Conservation (phyloP, 208 protist species). For the Acanthamoeba lenticulata region DNA sequence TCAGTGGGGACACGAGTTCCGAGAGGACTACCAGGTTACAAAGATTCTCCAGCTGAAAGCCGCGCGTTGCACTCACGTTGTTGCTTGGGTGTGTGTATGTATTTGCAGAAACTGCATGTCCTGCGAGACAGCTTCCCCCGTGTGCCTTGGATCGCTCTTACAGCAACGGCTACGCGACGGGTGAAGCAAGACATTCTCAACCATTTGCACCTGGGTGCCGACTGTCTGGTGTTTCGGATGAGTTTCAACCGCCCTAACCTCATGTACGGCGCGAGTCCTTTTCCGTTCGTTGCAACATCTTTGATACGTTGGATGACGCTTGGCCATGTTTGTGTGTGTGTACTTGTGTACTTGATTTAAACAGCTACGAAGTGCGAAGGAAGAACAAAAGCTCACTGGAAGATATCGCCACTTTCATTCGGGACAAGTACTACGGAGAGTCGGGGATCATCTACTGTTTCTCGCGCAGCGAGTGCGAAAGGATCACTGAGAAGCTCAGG, state of each 20-base stretch:
- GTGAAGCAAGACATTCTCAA: slow-evolving; percentile 89
- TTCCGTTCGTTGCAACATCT: slow-evolving; percentile 18
- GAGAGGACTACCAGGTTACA: slow-evolving; percentile 88
- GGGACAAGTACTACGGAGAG: slow-evolving; percentile 35
- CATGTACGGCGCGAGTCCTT: slow-evolving; percentile 51
- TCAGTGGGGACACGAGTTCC: slow-evolving; percentile 93
- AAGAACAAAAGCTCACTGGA: slow-evolving; percentile 76
- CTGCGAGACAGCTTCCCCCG: slow-evolving; percentile 64
- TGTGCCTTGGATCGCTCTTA: slow-evolving; percentile 83
- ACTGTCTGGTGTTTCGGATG: slow-evolving; percentile 72
- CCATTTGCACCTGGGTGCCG: slow-evolving; percentile 84
- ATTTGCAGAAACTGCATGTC: slow-evolving; percentile 72
- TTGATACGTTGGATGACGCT: not conserved
- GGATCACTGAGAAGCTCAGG: slow-evolving; percentile 57
- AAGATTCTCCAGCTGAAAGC: slow-evolving; percentile 71
- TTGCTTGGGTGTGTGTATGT: too few species aligned
- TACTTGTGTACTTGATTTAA: too few species aligned
- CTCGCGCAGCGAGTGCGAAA: slow-evolving; percentile 79
- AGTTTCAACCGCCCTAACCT: slow-evolving; percentile 88
- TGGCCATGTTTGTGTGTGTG: too few species aligned
- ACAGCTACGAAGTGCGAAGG: slow-evolving; percentile 70
- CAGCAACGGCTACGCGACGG: slow-evolving; percentile 87
- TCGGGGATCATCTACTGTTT: slow-evolving; percentile 93
- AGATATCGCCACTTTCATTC: slow-evolving; percentile 80
- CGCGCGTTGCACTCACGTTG: too few species aligned